These are phyloP conservation scores for peach (Prunus persica) DNA, from an alignment of 306 rosid species.

Conservation along the genomic window Prunus_persica_NCBIv2 NC_034014.1:27435001-27435500, in stretches of 20 bases:
- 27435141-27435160: neutral
- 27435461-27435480: neutral
- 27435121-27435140: neutral
- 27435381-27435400: constrained; percentile 19
- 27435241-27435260: neutral
- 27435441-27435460: constrained; percentile 16
- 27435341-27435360: constrained; percentile 15
- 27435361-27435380: constrained; percentile 15
- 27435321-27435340: neutral
- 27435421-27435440: neutral
- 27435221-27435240: neutral
- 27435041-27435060: neutral
- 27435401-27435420: neutral
- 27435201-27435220: neutral
- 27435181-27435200: neutral
- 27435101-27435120: neutral
- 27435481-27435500: constrained; percentile 12
- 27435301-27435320: neutral
- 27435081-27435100: neutral
- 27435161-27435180: neutral
- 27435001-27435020: constrained; percentile 34
- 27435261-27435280: neutral
- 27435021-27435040: constrained; percentile 20
- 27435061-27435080: neutral
- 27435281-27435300: neutral